Evolutionary conservation across 2,329 filamentous ascomycete genomes (phyloP).

Genomic region (Ophiocordyceps camponoti-leonardi): DNA sequence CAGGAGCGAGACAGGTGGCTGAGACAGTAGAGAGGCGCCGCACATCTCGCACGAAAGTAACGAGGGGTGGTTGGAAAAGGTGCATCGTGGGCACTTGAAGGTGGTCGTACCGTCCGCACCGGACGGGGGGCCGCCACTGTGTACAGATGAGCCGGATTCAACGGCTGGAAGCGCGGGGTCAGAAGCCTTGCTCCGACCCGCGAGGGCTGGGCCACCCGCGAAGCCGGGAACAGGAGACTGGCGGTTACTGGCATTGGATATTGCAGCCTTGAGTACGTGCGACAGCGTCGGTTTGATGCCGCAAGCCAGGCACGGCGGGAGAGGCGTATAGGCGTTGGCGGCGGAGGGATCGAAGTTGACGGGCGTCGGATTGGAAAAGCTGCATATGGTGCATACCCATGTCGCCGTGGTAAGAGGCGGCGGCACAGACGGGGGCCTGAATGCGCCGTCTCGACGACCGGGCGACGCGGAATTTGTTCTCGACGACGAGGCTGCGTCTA

Average conservation of each 20-base stretch:
- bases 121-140: neutral
- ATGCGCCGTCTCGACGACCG: slow-evolving; percentile 22
- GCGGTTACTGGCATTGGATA: slow-evolving; percentile 52
- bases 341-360: slow-evolving; percentile 81
- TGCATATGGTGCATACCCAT: slow-evolving; percentile 94
- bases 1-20: slow-evolving; percentile 18
- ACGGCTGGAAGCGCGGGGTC: neutral
- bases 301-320: slow-evolving; percentile 80
- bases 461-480: slow-evolving; percentile 30
- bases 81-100: slow-evolving; percentile 70
- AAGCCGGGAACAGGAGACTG: slow-evolving; percentile 4
- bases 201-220: neutral
- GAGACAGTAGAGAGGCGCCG: slow-evolving; percentile 53
- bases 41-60: slow-evolving; percentile 81
- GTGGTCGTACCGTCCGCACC: slow-evolving; percentile 13
- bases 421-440: slow-evolving; percentile 21
- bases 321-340: slow-evolving; percentile 59
- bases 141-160: neutral
- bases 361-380: slow-evolving; percentile 81
- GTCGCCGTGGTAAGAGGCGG: slow-evolving; percentile 46
- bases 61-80: slow-evolving; percentile 84
- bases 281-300: slow-evolving; percentile 81
- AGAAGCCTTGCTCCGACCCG: neutral
- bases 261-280: slow-evolving; percentile 72
- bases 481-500: slow-evolving; percentile 25